Conservation (phyloP, 345 rosid species). For the Limnanthes douglasii region DNA sequence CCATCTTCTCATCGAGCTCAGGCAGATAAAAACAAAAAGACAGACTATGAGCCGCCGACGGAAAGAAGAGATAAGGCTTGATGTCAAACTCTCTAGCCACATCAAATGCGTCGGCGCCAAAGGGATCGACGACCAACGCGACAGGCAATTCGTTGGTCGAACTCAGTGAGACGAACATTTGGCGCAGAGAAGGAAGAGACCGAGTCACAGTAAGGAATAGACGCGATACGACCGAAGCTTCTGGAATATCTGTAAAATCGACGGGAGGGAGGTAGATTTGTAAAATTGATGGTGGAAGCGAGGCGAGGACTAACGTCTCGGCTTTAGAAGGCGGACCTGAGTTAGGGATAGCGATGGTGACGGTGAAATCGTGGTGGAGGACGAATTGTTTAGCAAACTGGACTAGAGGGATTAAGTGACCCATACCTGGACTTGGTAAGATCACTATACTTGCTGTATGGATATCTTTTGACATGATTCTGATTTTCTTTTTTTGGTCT, state of each 20-base stretch:
- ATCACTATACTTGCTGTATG: too few relatives aligned
- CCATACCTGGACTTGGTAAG: slow-evolving; percentile 59
- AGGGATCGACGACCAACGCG: slow-evolving; percentile 14
- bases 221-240: slow-evolving; percentile 15
- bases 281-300: too few relatives aligned
- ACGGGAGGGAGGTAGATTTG: too few relatives aligned
- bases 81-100: slow-evolving; percentile 10
- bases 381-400: slow-evolving; percentile 40
- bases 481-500: too few relatives aligned
- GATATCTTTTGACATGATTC: too few relatives aligned
- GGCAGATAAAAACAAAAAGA: slow-evolving; percentile 11
- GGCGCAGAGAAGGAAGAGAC: slow-evolving; percentile 11
- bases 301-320: too few relatives aligned
- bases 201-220: slow-evolving; percentile 22
- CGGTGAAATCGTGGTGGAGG: slow-evolving; percentile 19
- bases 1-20: slow-evolving; percentile 9
- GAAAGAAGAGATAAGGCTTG: slow-evolving; percentile 13
- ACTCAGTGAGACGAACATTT: slow-evolving; percentile 10
- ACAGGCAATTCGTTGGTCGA: slow-evolving; percentile 7
- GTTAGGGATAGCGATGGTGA: slow-evolving; percentile 32
- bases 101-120: slow-evolving; percentile 8
- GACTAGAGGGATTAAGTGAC: slow-evolving; percentile 50
- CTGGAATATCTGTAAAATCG: slow-evolving; percentile 13
- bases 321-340: too few relatives aligned
- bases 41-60: slow-evolving; percentile 6